These are phyloP conservation scores for Termitomyces sp. DNA, from an alignment of 768 basidiomycete genomes.

Conservation along the genomic window DNA sequence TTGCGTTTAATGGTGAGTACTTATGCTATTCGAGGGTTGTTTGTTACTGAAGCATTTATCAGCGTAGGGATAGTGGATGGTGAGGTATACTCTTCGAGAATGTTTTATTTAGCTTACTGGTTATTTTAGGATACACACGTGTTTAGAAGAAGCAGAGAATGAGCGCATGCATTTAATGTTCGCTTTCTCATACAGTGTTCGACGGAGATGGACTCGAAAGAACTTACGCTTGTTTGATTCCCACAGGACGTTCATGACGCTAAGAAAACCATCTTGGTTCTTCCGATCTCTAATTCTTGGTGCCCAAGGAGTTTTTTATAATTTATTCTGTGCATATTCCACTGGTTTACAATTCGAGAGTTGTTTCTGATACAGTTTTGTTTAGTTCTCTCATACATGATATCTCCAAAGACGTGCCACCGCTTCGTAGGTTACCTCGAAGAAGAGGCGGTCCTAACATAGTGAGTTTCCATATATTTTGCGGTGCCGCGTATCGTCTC, in stretches of 20 bases:
- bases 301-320: conserved; percentile 91
- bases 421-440: conserved; percentile 92
- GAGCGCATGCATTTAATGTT: conserved; percentile 95
- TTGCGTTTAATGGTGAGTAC: conserved; percentile 77
- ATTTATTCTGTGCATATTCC: conserved; percentile 69
- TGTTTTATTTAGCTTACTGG: conserved; percentile 34
- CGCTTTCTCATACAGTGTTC: conserved; percentile 16
- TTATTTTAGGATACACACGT: conserved; percentile 86
- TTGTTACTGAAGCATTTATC: conserved; percentile 3
- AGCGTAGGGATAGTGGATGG: conserved; percentile 55
- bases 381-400: conserved; percentile 71
- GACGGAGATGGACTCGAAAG: neutral
- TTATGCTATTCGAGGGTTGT: neutral
- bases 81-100: conserved; percentile 16
- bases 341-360: conserved; percentile 3
- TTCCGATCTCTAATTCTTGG: conserved; percentile 84
- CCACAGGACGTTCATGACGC: conserved; percentile 89
- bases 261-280: conserved; percentile 73
- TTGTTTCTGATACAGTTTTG: conserved; percentile 10
- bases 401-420: conserved; percentile 75
- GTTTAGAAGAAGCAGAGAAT: conserved; percentile 93
- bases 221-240: neutral
- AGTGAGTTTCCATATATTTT: conserved; percentile 47
- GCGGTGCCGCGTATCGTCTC: conserved; percentile 5
- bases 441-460: conserved; percentile 93